phyloP scores from a whole-genome alignment of 306 rosid genomes.

The Castanea sativa region DNA sequence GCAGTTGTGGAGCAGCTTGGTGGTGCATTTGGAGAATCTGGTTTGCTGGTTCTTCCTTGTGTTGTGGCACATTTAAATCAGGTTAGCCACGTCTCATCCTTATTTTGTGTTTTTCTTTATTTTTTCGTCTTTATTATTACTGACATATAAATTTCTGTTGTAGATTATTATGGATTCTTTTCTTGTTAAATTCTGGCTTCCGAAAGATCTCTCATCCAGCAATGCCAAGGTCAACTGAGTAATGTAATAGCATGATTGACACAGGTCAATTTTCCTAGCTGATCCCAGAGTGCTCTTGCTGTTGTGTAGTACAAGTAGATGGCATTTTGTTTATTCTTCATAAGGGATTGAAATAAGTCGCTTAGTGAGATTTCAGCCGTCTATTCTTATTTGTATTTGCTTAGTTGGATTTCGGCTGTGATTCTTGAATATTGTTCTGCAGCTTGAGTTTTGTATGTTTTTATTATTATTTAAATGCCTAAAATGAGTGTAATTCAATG shows the following conservation, averaged over 20 bases:
- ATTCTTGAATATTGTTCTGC: background rate
- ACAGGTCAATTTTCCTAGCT: background rate
- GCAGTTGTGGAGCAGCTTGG: conserved; percentile 86
- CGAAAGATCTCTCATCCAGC: conserved; percentile 31
- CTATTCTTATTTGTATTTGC: too few relatives aligned
- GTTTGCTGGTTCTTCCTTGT: conserved; percentile 91
- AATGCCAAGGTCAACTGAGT: conserved; percentile 39
- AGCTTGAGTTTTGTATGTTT: background rate
- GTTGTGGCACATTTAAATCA: conserved; percentile 90
- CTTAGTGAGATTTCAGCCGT: background rate
- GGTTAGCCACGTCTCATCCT: conserved; percentile 36
- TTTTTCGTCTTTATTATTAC: conserved; percentile 13
- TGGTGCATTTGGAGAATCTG: conserved; percentile 84
- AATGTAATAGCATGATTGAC: background rate
- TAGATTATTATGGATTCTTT: conserved; percentile 70
- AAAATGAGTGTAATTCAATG: background rate
- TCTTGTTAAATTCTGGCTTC: conserved; percentile 58
- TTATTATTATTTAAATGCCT: background rate
- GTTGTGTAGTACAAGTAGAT: conserved; percentile 10
- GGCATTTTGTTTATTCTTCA: background rate
- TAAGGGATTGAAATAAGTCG: background rate
- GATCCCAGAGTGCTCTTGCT: background rate
- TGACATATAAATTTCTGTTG: conserved; percentile 23
- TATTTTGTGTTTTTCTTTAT: background rate
- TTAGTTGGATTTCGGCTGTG: background rate